Evolutionary conservation across 306 rosid species (phyloP).

Genomic region (Luffa acutangula): DNA sequence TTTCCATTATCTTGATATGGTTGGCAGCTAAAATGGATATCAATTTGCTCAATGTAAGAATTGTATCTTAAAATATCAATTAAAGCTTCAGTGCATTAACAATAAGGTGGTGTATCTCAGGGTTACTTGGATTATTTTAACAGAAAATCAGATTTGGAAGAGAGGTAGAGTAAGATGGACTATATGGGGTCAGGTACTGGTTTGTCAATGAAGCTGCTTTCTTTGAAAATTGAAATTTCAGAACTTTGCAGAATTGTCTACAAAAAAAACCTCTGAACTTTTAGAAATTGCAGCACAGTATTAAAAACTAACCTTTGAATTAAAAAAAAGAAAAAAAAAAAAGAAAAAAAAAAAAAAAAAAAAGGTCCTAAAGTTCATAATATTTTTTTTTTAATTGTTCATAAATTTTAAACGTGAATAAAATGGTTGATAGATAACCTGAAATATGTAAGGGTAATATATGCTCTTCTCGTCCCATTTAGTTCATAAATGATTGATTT

Average conservation of each 20-base stretch:
- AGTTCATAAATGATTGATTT: too few relatives aligned
- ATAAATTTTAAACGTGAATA: not conserved
- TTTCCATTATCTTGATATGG: not conserved
- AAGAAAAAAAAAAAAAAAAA: too few relatives aligned
- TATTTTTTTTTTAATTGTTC: not conserved
- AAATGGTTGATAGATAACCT: too few relatives aligned
- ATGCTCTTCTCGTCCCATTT: too few relatives aligned
- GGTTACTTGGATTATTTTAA: slow-evolving; percentile 70
- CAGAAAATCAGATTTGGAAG: slow-evolving; percentile 29
- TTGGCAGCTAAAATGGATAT: not conserved
- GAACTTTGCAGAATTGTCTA: not conserved
- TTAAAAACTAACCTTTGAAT: not conserved
- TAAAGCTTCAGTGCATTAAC: not conserved
- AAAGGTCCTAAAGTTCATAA: not conserved
- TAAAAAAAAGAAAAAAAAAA: too few relatives aligned
- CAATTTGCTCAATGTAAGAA: not conserved
- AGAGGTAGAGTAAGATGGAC: slow-evolving; percentile 16
- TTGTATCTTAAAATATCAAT: not conserved
- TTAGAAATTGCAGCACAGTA: not conserved
- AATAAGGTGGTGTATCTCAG: slow-evolving; percentile 20
- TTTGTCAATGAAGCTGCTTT: not conserved
- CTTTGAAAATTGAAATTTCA: not conserved
- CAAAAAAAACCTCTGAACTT: not conserved
- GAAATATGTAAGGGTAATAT: too few relatives aligned
- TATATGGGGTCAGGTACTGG: not conserved